Percentiles rank a stretch among this genome's conserved stretches.
Evolutionary conservation across 148 eudicot genomes (phyloP).

Genomic region (Fagopyrum esculentum): DNA sequence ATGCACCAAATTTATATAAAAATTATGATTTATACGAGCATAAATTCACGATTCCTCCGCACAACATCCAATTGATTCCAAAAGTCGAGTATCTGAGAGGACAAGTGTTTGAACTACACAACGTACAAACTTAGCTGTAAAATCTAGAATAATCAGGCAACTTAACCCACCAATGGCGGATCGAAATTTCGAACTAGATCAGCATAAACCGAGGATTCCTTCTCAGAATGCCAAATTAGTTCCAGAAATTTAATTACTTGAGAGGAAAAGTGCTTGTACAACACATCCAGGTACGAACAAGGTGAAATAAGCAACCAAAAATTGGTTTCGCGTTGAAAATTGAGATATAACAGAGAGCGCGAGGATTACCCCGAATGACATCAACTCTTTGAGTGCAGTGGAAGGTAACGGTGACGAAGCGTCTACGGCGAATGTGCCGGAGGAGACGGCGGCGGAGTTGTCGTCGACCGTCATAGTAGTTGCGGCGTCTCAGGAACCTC

Average conservation of each 20-base stretch:
- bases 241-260: neutral
- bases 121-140: neutral
- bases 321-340: neutral
- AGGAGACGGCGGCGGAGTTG: neutral
- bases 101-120: no score
- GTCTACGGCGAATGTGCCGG: neutral
- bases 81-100: no score
- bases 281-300: neutral
- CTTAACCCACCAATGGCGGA: neutral
- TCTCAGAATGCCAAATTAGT: neutral
- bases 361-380: slow-evolving; percentile 33
- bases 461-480: neutral
- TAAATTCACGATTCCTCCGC: no score
- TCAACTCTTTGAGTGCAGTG: slow-evolving; percentile 41
- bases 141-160: neutral
- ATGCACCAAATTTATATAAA: no score
- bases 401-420: slow-evolving; percentile 40
- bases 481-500: neutral
- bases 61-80: no score
- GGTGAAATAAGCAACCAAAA: neutral
- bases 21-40: no score
- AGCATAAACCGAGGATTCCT: neutral
- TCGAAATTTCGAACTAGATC: neutral
- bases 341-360: neutral
- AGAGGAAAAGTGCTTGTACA: neutral